Evolutionary conservation across 495 filamentous ascomycete genomes (phyloP).

Genomic region (Xylaria grammica): DNA sequence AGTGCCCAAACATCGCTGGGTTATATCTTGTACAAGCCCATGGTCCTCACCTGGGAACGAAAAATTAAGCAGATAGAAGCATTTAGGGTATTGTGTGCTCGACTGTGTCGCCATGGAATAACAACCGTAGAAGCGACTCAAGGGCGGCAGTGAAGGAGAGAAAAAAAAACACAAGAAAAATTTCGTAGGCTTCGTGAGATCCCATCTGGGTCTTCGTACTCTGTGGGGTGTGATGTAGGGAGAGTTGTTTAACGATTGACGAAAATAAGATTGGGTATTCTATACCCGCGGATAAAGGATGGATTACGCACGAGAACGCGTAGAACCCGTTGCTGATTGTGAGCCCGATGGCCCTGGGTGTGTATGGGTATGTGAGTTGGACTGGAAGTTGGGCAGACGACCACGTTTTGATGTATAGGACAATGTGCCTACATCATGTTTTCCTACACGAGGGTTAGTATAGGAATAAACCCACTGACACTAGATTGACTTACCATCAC

Average conservation of each 20-base stretch:
- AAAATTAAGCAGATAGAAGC: background rate
- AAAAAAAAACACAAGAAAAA: constrained; percentile 27
- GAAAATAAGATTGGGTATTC: constrained; percentile 31
- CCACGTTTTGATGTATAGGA: constrained; percentile 47
- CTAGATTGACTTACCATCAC: constrained; percentile 74
- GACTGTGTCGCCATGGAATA: background rate
- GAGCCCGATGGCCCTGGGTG: constrained; percentile 44
- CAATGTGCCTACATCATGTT: constrained; percentile 71
- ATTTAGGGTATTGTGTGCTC: background rate
- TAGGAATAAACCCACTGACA: background rate
- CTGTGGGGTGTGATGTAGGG: constrained; percentile 21
- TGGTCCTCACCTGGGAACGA: background rate
- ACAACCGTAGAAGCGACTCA: background rate
- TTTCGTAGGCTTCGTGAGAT: constrained; percentile 39
- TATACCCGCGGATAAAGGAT: constrained; percentile 27
- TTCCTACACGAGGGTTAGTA: constrained; percentile 59
- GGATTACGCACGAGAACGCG: constrained; percentile 36
- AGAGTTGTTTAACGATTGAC: constrained; percentile 43
- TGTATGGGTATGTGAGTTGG: constrained; percentile 39
- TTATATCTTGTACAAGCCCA: constrained; percentile 5
- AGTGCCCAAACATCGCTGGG: background rate
- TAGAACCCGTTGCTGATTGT: constrained; percentile 40
- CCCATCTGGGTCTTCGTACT: constrained; percentile 34
- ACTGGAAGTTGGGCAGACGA: constrained; percentile 33
- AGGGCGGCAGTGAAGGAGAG: background rate